Percentiles rank a stretch among this genome's conserved stretches.
phyloP scores from a whole-genome alignment of 2,329 filamentous ascomycete genomes.

The Colletotrichum sp. region DNA sequence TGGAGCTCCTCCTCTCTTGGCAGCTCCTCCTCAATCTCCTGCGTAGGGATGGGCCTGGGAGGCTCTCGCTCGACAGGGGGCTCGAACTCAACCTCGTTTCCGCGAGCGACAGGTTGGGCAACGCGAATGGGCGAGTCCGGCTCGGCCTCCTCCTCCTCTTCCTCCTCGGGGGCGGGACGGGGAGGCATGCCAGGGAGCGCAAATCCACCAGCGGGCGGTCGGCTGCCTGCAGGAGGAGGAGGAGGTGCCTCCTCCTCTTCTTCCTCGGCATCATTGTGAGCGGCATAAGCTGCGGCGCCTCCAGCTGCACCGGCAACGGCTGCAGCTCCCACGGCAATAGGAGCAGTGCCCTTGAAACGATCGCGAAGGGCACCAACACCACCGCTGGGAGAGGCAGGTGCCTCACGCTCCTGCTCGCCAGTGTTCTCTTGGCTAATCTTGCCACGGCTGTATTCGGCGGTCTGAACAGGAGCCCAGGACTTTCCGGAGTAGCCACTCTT shows the following conservation, averaged over 20 bases:
- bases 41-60: slow-evolving; percentile 66
- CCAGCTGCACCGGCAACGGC: slow-evolving; percentile 46
- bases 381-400: slow-evolving; percentile 61
- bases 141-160: slow-evolving; percentile 63
- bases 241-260: slow-evolving; percentile 53
- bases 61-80: slow-evolving; percentile 54
- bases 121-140: slow-evolving; percentile 82
- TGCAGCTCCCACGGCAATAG: slow-evolving; percentile 62
- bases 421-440: slow-evolving; percentile 64
- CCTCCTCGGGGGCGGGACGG: slow-evolving; percentile 59
- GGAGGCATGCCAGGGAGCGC: slow-evolving; percentile 79
- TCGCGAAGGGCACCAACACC: slow-evolving; percentile 79
- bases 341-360: slow-evolving; percentile 79
- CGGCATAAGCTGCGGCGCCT: slow-evolving; percentile 36
- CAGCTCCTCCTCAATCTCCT: slow-evolving; percentile 65
- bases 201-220: slow-evolving; percentile 69
- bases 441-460: slow-evolving; percentile 71
- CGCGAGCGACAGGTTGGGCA: slow-evolving; percentile 81
- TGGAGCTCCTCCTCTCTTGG: slow-evolving; percentile 69
- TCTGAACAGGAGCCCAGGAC: slow-evolving; percentile 85
- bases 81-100: slow-evolving; percentile 57
- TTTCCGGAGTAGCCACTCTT: slow-evolving; percentile 92
- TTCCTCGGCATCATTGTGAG: slow-evolving; percentile 26
- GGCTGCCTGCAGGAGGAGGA: slow-evolving; percentile 58
- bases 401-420: slow-evolving; percentile 54